These are phyloP conservation scores for Phialophora chinensis DNA, from an alignment of 2,329 filamentous ascomycete genomes.

Conservation along the genomic window DNA sequence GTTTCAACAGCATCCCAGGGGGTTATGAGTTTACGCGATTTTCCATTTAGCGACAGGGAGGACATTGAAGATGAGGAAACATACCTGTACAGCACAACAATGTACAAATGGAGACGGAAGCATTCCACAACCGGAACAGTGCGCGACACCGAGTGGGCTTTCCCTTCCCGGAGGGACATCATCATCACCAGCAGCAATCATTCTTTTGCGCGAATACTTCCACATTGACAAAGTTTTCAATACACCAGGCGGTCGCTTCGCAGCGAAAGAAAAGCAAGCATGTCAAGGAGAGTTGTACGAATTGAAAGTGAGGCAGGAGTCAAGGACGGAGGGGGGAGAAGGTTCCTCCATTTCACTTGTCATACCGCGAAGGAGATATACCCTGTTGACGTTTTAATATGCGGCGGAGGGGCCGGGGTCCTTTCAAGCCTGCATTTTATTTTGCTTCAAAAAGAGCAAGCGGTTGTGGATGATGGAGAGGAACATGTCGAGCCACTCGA, in stretches of 20 bases:
- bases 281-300: neutral
- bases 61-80: neutral
- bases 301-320: neutral
- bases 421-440: constrained; percentile 1
- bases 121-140: neutral
- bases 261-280: constrained; percentile 19
- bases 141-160: neutral
- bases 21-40: constrained; percentile 15
- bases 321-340: neutral
- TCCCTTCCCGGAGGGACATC: neutral
- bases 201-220: neutral
- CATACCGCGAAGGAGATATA: constrained; percentile 16
- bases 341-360: neutral
- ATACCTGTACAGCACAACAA: constrained; percentile 14
- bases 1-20: constrained; percentile 8
- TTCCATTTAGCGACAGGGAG: neutral
- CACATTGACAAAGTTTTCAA: neutral
- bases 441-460: neutral
- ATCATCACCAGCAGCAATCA: neutral
- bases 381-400: constrained; percentile 13
- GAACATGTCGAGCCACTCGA: neutral
- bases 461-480: neutral
- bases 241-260: constrained; percentile 25
- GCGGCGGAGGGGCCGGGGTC: constrained; percentile 13
- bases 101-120: constrained; percentile 15